Percentiles rank a stretch among this genome's conserved stretches.
Conservation (phyloP, 257 asterid species). For the Thymus quinquecostatus region DNA sequence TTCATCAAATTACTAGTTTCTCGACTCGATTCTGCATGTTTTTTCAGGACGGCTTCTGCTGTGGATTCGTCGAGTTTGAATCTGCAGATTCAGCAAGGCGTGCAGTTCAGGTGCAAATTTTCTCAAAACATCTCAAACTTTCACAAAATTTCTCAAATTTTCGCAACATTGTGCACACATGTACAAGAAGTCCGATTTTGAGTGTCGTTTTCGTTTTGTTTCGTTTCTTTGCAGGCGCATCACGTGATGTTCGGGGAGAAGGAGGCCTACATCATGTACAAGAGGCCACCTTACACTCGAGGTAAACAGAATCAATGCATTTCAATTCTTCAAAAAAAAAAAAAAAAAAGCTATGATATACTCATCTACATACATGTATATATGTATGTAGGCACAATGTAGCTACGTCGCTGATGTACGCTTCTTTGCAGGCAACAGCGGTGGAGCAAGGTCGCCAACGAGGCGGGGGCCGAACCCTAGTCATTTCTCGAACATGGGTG, state of each 20-base stretch:
- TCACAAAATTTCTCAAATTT: not conserved
- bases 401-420: not conserved
- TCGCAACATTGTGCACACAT: not conserved
- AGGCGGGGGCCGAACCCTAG: slow-evolving; percentile 28
- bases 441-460: slow-evolving; percentile 37
- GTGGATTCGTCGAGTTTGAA: slow-evolving; percentile 75
- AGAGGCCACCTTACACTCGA: slow-evolving; percentile 33
- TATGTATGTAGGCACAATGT: not conserved
- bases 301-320: slow-evolving; percentile 32
- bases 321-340: too few relatives aligned
- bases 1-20: not conserved
- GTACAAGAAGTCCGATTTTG: too few relatives aligned
- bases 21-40: slow-evolving; percentile 15
- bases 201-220: not conserved
- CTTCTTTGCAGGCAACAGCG: slow-evolving; percentile 36
- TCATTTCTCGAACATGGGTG: not conserved
- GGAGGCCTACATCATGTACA: slow-evolving; percentile 48
- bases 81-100: slow-evolving; percentile 54
- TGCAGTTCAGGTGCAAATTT: slow-evolving; percentile 55
- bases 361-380: too few relatives aligned
- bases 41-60: slow-evolving; percentile 70
- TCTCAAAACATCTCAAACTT: not conserved
- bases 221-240: slow-evolving; percentile 46
- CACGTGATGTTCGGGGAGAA: slow-evolving; percentile 45
- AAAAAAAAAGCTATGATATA: too few relatives aligned